Evolutionary conservation across 192 early-diverging fungal species (phyloP).

Genomic region (Dissophora globulifera): DNA sequence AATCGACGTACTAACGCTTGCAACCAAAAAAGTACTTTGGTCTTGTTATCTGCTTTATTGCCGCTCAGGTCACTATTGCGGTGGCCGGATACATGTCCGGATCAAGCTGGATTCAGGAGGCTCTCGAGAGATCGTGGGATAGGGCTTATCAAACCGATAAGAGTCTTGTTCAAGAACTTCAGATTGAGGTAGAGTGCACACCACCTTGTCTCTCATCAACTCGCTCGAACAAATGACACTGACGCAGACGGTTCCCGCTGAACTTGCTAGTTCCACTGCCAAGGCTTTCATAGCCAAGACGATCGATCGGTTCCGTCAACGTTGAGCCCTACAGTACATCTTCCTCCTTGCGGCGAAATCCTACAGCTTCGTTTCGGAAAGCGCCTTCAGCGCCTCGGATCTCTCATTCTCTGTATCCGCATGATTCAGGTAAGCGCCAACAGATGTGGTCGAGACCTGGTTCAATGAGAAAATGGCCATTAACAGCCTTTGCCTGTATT

Average conservation of each 20-base stretch:
- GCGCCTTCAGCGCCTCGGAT: conserved; percentile 20
- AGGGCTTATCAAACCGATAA: conserved; percentile 33
- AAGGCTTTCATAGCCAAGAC: conserved; percentile 25
- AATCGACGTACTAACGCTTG: too few species aligned
- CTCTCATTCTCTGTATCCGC: conserved; percentile 27
- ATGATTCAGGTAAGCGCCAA: conserved; percentile 25
- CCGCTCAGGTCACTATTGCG: conserved; percentile 24
- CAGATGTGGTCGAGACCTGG: not conserved
- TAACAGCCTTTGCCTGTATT: not conserved
- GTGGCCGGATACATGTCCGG: conserved; percentile 32
- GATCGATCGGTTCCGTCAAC: conserved; percentile 8
- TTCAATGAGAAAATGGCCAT: not conserved
- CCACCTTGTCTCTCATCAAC: too few species aligned
- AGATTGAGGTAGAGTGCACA: conserved; percentile 30
- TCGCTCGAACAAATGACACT: too few species aligned
- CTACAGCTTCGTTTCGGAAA: conserved; percentile 25
- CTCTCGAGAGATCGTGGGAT: conserved; percentile 41
- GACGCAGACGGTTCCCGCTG: too few species aligned
- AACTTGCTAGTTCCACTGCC: conserved; percentile 35
- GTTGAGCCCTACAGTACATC: not conserved
- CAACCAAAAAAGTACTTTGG: conserved; percentile 34
- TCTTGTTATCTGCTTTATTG: conserved; percentile 31
- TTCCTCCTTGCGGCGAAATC: conserved; percentile 27
- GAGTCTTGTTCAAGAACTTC: conserved; percentile 29
- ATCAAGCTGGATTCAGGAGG: conserved; percentile 28